Conservation (phyloP, 2,329 filamentous ascomycete species). For the Talaromyces pinophilus region DNA sequence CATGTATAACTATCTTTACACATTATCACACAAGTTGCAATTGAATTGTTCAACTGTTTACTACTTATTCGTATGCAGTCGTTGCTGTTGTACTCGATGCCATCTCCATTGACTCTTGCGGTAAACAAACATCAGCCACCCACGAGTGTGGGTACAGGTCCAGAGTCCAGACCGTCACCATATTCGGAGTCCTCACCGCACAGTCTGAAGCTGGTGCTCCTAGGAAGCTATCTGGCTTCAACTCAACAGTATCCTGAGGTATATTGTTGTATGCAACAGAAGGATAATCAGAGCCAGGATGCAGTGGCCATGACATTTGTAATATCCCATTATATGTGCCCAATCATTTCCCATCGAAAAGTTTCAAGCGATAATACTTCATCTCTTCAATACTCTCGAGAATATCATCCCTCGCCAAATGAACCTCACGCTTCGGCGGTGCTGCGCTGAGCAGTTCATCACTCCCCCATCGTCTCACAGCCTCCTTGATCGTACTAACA, state of each 20-base stretch:
- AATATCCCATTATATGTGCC: background rate
- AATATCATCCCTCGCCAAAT: slow-evolving; percentile 86
- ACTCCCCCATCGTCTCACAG: slow-evolving; percentile 75
- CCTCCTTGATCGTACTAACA: slow-evolving; percentile 91
- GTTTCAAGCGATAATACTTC: slow-evolving; percentile 71
- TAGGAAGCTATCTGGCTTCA: background rate
- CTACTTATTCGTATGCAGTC: background rate
- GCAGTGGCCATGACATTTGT: background rate
- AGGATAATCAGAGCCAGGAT: background rate
- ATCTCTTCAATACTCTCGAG: slow-evolving; percentile 94
- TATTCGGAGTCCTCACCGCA: background rate
- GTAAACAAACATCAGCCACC: slow-evolving; percentile 9
- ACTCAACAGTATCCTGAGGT: background rate
- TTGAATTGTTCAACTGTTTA: background rate
- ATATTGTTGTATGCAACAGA: background rate
- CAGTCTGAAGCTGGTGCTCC: background rate
- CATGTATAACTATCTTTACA: background rate
- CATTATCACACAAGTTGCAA: background rate
- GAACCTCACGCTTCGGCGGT: slow-evolving; percentile 72
- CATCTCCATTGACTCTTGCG: background rate
- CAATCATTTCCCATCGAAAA: slow-evolving; percentile 57
- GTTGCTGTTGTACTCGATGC: background rate
- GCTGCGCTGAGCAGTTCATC: slow-evolving; percentile 60
- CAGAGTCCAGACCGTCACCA: background rate
- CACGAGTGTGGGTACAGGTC: background rate